These are phyloP conservation scores for Tetracladium maxilliforme DNA, from an alignment of 2,329 filamentous ascomycete genomes.

Conservation along the genomic window DNA sequence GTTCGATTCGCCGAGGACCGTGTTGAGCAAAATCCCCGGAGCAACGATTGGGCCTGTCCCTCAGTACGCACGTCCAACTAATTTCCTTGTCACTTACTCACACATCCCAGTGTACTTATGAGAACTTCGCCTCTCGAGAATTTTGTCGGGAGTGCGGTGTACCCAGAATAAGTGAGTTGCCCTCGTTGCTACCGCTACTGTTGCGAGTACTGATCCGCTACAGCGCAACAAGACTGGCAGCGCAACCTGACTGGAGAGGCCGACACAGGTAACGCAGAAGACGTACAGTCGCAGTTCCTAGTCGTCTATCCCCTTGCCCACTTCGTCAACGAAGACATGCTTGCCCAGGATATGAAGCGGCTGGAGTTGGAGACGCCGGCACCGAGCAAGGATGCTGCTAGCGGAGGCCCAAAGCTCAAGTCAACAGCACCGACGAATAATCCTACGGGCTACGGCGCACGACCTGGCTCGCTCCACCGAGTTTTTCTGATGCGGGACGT, in stretches of 20 bases:
- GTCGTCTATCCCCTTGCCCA: slow-evolving; percentile 58
- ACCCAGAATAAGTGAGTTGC: slow-evolving; percentile 30
- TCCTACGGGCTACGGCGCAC: slow-evolving; percentile 59
- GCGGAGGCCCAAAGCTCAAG: slow-evolving; percentile 38
- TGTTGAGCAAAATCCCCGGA: too few species aligned
- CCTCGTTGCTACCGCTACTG: slow-evolving; percentile 11
- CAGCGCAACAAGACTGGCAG: slow-evolving; percentile 6
- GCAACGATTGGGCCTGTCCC: too few species aligned
- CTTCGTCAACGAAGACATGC: slow-evolving; percentile 55
- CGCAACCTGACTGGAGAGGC: slow-evolving; percentile 29
- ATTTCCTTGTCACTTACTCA: slow-evolving; percentile 4
- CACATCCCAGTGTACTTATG: slow-evolving; percentile 30
- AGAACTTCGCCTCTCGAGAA: slow-evolving; percentile 39
- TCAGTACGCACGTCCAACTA: slow-evolving; percentile 35
- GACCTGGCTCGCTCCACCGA: slow-evolving; percentile 58
- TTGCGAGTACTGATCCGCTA: slow-evolving; percentile 4
- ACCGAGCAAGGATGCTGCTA: slow-evolving; percentile 20
- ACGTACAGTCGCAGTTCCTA: slow-evolving; percentile 65
- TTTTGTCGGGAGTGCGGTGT: slow-evolving; percentile 44
- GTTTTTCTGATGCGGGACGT: slow-evolving; percentile 66
- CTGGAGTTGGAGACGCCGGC: slow-evolving; percentile 34
- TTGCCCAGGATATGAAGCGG: slow-evolving; percentile 60
- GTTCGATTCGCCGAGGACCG: slow-evolving; percentile 1
- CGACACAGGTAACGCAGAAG: slow-evolving; percentile 31
- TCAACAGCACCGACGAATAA: slow-evolving; percentile 44